These are phyloP conservation scores for Mycena galericulata DNA, from an alignment of 768 basidiomycete genomes.

Conservation along the genomic window DNA sequence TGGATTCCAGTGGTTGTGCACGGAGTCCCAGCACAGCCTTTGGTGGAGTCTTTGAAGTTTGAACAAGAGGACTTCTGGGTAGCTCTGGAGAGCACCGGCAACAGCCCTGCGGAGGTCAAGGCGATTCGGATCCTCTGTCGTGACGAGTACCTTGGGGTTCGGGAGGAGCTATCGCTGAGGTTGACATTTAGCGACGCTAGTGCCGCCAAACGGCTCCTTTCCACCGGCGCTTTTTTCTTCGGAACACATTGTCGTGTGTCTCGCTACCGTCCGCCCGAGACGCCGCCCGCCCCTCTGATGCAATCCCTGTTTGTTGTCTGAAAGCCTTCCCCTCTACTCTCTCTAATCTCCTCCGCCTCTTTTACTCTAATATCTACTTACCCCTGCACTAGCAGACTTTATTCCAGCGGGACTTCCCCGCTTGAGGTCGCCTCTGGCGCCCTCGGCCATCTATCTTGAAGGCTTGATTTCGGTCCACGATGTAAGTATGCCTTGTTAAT, in stretches of 20 bases:
- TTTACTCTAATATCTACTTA: no score
- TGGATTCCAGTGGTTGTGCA: no score
- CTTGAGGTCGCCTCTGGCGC: no score
- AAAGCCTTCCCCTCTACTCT: no score
- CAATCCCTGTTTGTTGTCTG: no score
- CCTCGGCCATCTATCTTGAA: neutral
- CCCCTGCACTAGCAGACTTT: no score
- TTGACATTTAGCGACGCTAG: neutral
- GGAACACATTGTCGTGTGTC: no score
- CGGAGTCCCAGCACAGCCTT: no score
- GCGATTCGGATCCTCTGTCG: conserved; percentile 11
- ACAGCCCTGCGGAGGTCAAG: neutral
- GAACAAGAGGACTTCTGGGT: neutral
- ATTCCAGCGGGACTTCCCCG: no score
- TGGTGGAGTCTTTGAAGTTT: neutral
- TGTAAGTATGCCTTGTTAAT: neutral
- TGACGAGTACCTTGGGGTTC: neutral
- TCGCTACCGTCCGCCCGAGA: neutral
- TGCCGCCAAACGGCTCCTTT: neutral
- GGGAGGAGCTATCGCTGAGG: neutral
- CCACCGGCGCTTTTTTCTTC: neutral
- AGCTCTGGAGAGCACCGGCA: neutral
- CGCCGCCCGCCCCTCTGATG: neutral
- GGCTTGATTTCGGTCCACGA: neutral
- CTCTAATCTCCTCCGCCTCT: no score